A percentile compares a stretch with the other conserved stretches of the same genome.
Conservation (phyloP, 768 basidiomycete genomes). For the Cubamyces sp. region DNA sequence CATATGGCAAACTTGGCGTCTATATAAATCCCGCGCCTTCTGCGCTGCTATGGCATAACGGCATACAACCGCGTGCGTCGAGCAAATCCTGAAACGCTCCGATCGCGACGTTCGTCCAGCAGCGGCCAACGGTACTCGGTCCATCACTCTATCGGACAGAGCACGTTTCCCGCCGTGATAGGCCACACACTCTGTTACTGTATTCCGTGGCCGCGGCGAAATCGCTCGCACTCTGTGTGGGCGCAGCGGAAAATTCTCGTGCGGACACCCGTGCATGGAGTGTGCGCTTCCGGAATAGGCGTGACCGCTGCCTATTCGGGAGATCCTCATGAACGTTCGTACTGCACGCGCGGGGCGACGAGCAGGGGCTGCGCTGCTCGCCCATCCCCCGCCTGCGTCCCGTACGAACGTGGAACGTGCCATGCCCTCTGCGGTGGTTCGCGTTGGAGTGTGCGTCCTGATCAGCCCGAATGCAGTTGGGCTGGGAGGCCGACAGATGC, state of each 20-base stretch:
- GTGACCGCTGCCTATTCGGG: constrained; percentile 15
- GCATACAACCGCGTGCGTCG: not conserved
- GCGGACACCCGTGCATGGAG: not conserved
- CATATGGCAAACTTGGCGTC: not conserved
- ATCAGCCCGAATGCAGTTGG: not conserved
- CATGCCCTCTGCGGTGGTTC: not conserved
- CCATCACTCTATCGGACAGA: not conserved
- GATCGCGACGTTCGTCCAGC: not conserved
- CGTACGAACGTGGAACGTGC: constrained; percentile 23
- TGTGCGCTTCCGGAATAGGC: constrained; percentile 9
- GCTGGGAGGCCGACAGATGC: not conserved
- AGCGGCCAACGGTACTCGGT: not conserved
- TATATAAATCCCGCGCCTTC: not conserved
- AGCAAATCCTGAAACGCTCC: not conserved
- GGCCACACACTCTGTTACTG: not conserved
- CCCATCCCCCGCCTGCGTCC: not conserved
- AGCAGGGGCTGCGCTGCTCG: constrained; percentile 5
- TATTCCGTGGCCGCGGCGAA: not conserved
- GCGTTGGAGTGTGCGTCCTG: constrained; percentile 9
- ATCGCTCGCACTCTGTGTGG: not conserved
- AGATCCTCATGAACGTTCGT: constrained; percentile 29
- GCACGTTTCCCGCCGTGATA: constrained; percentile 24
- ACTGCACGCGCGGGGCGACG: constrained; percentile 3
- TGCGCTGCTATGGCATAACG: not conserved
- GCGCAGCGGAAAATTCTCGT: constrained; percentile 1